Evolutionary conservation across 257 asterid genomes (phyloP).

Genomic region (Forsythia viridissima): DNA sequence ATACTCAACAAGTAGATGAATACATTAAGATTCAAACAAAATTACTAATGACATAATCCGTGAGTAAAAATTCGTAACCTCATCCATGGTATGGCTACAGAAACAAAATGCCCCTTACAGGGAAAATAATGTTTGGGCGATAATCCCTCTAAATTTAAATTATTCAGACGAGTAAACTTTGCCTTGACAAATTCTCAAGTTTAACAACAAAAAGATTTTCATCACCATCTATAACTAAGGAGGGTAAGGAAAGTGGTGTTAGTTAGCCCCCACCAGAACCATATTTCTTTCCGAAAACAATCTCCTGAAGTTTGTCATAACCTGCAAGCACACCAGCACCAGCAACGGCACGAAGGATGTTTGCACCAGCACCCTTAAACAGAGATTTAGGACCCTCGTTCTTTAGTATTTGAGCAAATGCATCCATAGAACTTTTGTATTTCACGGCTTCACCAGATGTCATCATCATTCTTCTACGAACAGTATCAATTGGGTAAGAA

Average conservation of each 20-base stretch:
- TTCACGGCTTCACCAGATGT: constrained; percentile 26
- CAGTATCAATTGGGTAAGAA: constrained; percentile 25
- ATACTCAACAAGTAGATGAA: neutral
- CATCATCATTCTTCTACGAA: constrained; percentile 32
- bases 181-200: neutral
- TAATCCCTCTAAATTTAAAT: neutral
- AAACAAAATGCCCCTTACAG: neutral
- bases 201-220: constrained; percentile 4
- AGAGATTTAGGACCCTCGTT: constrained; percentile 23
- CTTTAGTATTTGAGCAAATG: constrained; percentile 22
- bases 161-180: neutral
- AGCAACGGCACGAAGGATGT: constrained; percentile 25
- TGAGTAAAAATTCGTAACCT: neutral
- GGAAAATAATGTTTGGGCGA: neutral
- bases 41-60: neutral
- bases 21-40: neutral
- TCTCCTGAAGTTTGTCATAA: constrained; percentile 23
- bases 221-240: constrained; percentile 7
- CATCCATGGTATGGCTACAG: neutral
- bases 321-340: constrained; percentile 25
- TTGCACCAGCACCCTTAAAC: constrained; percentile 26
- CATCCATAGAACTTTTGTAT: constrained; percentile 24
- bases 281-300: constrained; percentile 20
- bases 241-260: neutral
- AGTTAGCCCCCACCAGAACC: constrained; percentile 18